A percentile compares a stretch with the other conserved stretches of the same genome.
phyloP scores from a whole-genome alignment of 768 basidiomycete genomes.

The Termitomyces sp. region DNA sequence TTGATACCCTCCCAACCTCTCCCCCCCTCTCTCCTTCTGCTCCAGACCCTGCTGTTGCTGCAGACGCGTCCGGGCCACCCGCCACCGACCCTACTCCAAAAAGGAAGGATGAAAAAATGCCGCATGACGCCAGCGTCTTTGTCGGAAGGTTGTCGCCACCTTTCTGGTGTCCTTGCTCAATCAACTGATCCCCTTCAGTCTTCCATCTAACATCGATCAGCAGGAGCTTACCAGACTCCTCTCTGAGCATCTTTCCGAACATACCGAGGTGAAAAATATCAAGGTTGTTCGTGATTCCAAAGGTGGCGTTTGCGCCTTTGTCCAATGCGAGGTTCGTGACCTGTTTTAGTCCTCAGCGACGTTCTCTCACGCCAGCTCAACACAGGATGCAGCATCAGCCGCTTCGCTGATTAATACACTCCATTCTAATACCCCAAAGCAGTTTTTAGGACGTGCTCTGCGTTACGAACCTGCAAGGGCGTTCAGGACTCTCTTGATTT shows the following conservation, averaged over 20 bases:
- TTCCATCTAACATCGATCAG: constrained; percentile 66
- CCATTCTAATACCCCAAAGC: constrained; percentile 48
- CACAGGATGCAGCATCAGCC: constrained; percentile 55
- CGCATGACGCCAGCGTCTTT: constrained; percentile 79
- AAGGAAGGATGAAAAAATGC: constrained; percentile 42
- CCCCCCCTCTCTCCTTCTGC: constrained; percentile 36
- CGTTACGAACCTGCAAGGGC: constrained; percentile 79
- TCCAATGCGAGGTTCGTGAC: constrained; percentile 69
- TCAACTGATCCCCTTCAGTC: constrained; percentile 30
- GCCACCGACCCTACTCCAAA: constrained; percentile 17
- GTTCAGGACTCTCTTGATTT: constrained; percentile 67
- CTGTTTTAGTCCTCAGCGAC: neutral
- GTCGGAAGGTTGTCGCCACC: constrained; percentile 63
- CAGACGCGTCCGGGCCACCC: constrained; percentile 18
- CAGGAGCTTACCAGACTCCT: constrained; percentile 56
- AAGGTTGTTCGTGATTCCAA: constrained; percentile 71
- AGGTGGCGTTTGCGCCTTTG: constrained; percentile 79
- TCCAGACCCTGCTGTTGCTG: constrained; percentile 12
- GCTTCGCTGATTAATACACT: constrained; percentile 55
- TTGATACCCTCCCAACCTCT: constrained; percentile 55
- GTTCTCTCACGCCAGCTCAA: constrained; percentile 3
- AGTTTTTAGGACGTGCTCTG: constrained; percentile 66
- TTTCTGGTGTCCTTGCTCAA: neutral
- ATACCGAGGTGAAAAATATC: constrained; percentile 61
- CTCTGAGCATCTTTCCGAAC: constrained; percentile 59